A percentile compares a stretch with the other conserved stretches of the same genome.
phyloP scores from a whole-genome alignment of 495 filamentous ascomycete species.

The Xylaria palmicola region DNA sequence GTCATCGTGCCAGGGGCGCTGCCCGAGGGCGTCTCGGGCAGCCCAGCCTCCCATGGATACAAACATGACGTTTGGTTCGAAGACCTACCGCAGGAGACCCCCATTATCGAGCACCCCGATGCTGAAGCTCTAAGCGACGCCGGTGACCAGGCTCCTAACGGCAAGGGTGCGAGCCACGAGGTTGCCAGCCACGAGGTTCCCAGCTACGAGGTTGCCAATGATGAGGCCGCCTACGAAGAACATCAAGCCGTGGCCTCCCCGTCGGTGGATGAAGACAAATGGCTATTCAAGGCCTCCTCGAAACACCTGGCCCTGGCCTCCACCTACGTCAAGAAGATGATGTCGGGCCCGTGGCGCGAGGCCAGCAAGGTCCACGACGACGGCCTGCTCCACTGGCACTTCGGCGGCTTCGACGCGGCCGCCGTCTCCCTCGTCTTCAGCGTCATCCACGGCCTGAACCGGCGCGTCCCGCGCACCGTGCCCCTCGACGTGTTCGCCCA shows the following conservation, averaged over 20 bases:
- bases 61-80: no score
- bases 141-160: no score
- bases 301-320: slow-evolving; percentile 53
- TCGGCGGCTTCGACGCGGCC: slow-evolving; percentile 39
- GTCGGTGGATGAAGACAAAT: background rate
- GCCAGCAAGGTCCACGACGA: slow-evolving; percentile 28
- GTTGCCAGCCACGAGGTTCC: no score
- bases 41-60: background rate
- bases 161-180: no score
- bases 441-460: slow-evolving; percentile 49
- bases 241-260: background rate
- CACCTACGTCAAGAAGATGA: slow-evolving; percentile 41
- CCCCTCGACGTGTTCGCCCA: slow-evolving; percentile 49
- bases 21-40: background rate
- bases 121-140: no score
- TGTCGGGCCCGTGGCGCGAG: slow-evolving; percentile 41
- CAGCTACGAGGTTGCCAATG: background rate
- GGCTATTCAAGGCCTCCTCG: slow-evolving; percentile 47
- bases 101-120: no score
- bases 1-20: background rate
- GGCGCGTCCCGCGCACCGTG: slow-evolving; percentile 41
- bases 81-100: no score
- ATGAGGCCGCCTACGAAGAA: background rate
- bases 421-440: slow-evolving; percentile 51
- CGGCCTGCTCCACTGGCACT: slow-evolving; percentile 42